phyloP scores from a whole-genome alignment of 2,329 filamentous ascomycete species.

The Trichoderma semiorbis region DNA sequence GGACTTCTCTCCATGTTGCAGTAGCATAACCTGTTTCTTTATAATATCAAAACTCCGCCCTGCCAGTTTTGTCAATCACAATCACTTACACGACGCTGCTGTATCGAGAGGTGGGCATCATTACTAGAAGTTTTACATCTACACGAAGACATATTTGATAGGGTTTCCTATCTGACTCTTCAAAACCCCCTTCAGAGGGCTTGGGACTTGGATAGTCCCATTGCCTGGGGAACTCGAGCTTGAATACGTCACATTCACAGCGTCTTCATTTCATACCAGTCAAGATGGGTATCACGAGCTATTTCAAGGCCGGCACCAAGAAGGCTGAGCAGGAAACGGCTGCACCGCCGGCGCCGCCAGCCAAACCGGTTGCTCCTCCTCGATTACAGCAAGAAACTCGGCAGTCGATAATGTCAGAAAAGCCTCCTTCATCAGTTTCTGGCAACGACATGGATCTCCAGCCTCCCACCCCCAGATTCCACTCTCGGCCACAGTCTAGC shows the following conservation, averaged over 20 bases:
- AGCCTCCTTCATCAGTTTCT: constrained; percentile 28
- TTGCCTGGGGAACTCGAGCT: constrained; percentile 6
- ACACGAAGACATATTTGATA: not conserved
- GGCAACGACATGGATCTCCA: constrained; percentile 47
- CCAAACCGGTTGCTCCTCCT: constrained; percentile 22
- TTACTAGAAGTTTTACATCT: not conserved
- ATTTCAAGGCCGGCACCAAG: constrained; percentile 52
- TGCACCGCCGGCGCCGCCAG: constrained; percentile 16
- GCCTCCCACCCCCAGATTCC: constrained; percentile 41
- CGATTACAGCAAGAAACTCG: constrained; percentile 24
- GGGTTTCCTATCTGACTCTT: not conserved
- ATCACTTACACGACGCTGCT: not conserved
- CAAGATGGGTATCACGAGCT: constrained; percentile 59
- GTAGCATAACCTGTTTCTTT: not conserved
- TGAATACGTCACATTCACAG: not conserved
- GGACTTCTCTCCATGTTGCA: not conserved
- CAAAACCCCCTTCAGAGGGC: not conserved
- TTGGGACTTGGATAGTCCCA: constrained; percentile 12
- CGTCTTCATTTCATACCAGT: not conserved
- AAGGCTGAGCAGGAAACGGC: constrained; percentile 18
- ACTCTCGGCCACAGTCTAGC: constrained; percentile 36
- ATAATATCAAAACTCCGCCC: not conserved
- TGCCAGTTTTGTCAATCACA: not conserved
- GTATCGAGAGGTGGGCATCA: not conserved
- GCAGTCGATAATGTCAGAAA: constrained; percentile 35